phyloP scores from a whole-genome alignment of 2,329 filamentous ascomycete genomes.

The Monosporascus sp. region DNA sequence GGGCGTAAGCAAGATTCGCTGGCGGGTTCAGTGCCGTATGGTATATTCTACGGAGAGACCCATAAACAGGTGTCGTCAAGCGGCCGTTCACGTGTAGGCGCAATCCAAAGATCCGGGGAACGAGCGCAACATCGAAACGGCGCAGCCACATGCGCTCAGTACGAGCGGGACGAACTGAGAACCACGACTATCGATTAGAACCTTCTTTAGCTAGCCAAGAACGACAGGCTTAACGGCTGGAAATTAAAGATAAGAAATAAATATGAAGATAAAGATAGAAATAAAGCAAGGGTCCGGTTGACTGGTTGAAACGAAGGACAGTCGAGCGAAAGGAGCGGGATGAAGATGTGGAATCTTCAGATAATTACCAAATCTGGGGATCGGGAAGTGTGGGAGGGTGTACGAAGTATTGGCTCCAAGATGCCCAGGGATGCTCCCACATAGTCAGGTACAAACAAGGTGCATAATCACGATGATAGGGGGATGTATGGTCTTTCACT shows the following conservation, averaged over 20 bases:
- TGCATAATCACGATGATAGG: no score
- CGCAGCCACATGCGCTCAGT: neutral
- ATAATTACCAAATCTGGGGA: no score
- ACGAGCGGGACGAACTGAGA: no score
- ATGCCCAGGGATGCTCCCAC: no score
- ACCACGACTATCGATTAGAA: no score
- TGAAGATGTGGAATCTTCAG: neutral
- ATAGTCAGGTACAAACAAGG: no score
- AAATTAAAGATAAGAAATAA: neutral
- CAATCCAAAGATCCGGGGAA: neutral
- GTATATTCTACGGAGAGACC: neutral
- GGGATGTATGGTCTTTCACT: no score
- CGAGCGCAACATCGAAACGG: neutral
- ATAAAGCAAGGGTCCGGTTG: neutral
- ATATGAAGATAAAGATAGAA: neutral
- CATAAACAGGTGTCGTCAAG: neutral
- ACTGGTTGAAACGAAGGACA: neutral
- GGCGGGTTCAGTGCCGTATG: no score
- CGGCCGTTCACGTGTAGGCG: neutral
- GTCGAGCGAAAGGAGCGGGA: neutral
- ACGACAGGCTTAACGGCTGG: no score
- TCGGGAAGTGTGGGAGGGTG: no score
- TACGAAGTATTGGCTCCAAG: no score
- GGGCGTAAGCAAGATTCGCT: neutral
- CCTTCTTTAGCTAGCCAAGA: no score